Evolutionary conservation across 202 grass and related monocot species (phyloP), one percentile per base, ranked within the genome.

Genomic region (Schoenoplectus triqueter): DNA sequence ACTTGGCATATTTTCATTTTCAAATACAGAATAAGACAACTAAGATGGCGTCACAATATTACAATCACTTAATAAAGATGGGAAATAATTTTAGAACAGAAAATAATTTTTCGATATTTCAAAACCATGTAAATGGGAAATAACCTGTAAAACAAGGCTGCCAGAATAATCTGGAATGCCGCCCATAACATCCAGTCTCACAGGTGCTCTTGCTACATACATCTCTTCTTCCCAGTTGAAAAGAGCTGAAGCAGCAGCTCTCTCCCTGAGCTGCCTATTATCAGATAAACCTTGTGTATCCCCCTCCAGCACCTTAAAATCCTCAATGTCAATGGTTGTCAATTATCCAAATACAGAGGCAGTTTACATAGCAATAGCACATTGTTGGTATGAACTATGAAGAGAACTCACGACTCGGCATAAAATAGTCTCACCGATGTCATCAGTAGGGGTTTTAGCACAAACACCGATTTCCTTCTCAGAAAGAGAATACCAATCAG

Each of bases 131-230:
- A 66, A 52, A 85, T 40, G 66, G 20, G 60, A 89, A 39, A 57
- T 74, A 79, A 95, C 96, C 90, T 98, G 93, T 51, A 98, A 82
- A 68, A 98, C 96, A 88, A 98, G 90, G 88, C 91, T 94, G 68
- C 96, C 96, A 42, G 96, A 98, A 87, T 98, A 98, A 89, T 98
- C 96, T 42, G 96, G 93, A 61, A 95, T 95, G 48, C 96, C 96
- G 73, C 96, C 96, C 93, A 95, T 92, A 54, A 98, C 93, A 82
- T 98, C 93, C 68, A 98, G 89, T 60, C 96, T 86, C 74, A 93
- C 96, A 84, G 96, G 96, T 77, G 96, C 96, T 86, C 96, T 92
- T 82, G 91, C 91, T 60, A 98, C 91, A 95, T 92, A 95, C 92
- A 98, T 95, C 66, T 95, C 93, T 64, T 95, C 91, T 91, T 98